Evolutionary conservation across 2,329 filamentous ascomycete genomes (phyloP).

Genomic region (Botrytis deweyae): DNA sequence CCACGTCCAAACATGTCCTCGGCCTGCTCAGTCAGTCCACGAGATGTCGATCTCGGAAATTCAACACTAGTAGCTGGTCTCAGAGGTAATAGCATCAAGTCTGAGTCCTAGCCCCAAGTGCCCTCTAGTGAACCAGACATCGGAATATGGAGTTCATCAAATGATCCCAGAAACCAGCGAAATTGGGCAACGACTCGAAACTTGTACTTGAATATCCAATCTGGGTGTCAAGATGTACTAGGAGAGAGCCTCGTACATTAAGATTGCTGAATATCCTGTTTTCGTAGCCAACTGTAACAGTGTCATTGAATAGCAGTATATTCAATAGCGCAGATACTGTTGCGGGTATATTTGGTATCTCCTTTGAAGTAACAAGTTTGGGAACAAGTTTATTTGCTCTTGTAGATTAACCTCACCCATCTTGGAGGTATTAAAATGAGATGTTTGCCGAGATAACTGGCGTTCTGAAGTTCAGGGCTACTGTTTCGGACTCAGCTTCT

Average conservation of each 20-base stretch:
- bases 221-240: too few relatives aligned
- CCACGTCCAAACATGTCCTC: not conserved
- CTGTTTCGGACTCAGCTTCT: constrained; percentile 32
- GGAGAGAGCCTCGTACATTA: too few relatives aligned
- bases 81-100: not conserved
- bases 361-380: constrained; percentile 53
- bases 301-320: constrained; percentile 29
- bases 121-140: not conserved
- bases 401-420: not conserved
- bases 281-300: constrained; percentile 10
- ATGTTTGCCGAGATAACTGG: not conserved
- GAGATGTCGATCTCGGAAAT: not conserved
- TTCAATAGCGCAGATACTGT: constrained; percentile 30
- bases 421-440: not conserved
- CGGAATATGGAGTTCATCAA: constrained; percentile 7
- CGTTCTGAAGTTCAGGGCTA: constrained; percentile 27
- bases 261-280: too few relatives aligned
- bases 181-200: constrained; percentile 29
- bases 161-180: not conserved
- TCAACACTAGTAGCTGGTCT: not conserved
- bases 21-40: not conserved
- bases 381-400: constrained; percentile 47
- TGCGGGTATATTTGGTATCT: constrained; percentile 3
- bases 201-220: constrained; percentile 26
- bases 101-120: not conserved